A percentile compares a stretch with the other conserved stretches of the same genome.
These are phyloP conservation scores for Penicillium italicum DNA, from an alignment of 2,329 filamentous ascomycete species.

Conservation along the genomic window DNA sequence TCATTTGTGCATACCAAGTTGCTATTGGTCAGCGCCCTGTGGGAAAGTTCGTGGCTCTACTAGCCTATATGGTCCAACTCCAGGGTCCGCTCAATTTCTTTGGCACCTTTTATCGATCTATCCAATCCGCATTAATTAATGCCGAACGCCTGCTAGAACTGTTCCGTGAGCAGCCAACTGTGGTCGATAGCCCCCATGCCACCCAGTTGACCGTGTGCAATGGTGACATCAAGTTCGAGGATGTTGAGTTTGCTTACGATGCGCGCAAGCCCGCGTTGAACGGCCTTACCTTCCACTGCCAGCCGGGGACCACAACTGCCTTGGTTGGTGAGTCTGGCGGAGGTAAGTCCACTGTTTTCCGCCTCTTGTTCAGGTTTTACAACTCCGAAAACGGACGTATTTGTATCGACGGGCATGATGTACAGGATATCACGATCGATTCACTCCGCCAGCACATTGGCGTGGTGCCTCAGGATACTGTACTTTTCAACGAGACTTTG, in stretches of 20 bases:
- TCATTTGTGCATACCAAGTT: conserved; percentile 75
- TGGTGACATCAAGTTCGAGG: conserved; percentile 80
- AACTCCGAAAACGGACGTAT: conserved; percentile 78
- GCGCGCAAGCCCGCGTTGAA: conserved; percentile 77
- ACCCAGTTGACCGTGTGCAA: conserved; percentile 62
- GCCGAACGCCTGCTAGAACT: conserved; percentile 91
- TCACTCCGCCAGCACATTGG: conserved; percentile 89
- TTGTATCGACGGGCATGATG: conserved; percentile 76
- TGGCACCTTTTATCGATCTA: conserved; percentile 91
- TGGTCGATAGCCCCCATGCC: conserved; percentile 71
- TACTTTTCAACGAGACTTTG: conserved; percentile 87
- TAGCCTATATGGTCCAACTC: conserved; percentile 75
- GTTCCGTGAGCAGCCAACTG: conserved; percentile 92
- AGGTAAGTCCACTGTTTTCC: conserved; percentile 94
- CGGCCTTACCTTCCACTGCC: conserved; percentile 78
- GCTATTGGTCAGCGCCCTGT: conserved; percentile 62
- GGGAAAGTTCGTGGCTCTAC: conserved; percentile 67
- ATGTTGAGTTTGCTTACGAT: conserved; percentile 90
- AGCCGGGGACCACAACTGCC: conserved; percentile 87
- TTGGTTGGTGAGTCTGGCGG: conserved; percentile 96
- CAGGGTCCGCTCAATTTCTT: conserved; percentile 82
- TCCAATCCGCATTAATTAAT: conserved; percentile 96
- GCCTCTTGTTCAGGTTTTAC: conserved; percentile 94
- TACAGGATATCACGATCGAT: conserved; percentile 84
- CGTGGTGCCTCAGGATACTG: conserved; percentile 94